A percentile compares a stretch with the other conserved stretches of the same genome.
Evolutionary conservation across 768 basidiomycete species (phyloP).

Genomic region (Serendipita indica): DNA sequence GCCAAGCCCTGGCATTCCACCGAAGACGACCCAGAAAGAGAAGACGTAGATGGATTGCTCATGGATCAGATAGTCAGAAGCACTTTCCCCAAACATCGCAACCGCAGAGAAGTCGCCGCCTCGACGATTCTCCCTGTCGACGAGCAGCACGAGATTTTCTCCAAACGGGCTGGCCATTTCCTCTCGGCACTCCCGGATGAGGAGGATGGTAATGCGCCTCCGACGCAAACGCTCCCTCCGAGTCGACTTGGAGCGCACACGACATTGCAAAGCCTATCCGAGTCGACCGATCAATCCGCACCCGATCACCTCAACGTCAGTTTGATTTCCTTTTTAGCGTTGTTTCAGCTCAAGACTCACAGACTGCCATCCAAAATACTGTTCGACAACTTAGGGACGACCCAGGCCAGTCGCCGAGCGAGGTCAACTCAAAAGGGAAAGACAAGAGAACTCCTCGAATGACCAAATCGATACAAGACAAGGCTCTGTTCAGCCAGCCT

Average conservation of each 20-base stretch:
- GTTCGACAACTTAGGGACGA: neutral
- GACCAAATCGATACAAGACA: too few species aligned
- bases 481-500: too few species aligned
- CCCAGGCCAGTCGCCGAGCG: neutral
- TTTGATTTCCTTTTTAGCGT: neutral
- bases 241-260: slow-evolving; percentile 11
- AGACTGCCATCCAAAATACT: neutral
- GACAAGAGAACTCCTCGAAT: neutral
- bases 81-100: slow-evolving; percentile 30
- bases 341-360: neutral
- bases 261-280: neutral
- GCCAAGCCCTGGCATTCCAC: slow-evolving; percentile 11
- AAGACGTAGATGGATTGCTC: too few species aligned
- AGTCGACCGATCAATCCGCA: neutral
- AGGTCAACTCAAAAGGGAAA: neutral
- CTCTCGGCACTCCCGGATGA: neutral
- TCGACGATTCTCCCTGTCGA: neutral
- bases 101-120: slow-evolving; percentile 25
- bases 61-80: slow-evolving; percentile 39
- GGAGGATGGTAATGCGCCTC: neutral
- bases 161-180: neutral
- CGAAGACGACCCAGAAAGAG: slow-evolving; percentile 22
- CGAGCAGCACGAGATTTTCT: slow-evolving; percentile 3
- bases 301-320: neutral
- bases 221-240: slow-evolving; percentile 11